These are phyloP conservation scores for Amphicarpaea edgeworthii DNA, from an alignment of 306 rosid genomes.

Conservation along the genomic window DNA sequence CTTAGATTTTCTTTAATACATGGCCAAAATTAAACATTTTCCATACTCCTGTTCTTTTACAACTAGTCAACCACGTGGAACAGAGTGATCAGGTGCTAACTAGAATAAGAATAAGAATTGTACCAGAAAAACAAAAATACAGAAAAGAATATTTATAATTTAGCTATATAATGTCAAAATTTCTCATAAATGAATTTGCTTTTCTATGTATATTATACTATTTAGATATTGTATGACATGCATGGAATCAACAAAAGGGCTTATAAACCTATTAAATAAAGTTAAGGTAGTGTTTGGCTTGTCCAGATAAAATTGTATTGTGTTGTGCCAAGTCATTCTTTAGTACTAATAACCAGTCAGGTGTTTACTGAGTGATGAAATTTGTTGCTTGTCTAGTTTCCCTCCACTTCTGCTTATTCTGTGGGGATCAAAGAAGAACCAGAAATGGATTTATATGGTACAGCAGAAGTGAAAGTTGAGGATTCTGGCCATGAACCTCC, in stretches of 20 bases:
- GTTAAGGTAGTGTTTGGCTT: slow-evolving; percentile 7
- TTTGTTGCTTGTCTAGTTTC: slow-evolving; percentile 52
- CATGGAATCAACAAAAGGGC: slow-evolving; percentile 15
- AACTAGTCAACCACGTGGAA: neutral
- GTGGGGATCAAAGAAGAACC: slow-evolving; percentile 52
- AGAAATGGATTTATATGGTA: slow-evolving; percentile 38
- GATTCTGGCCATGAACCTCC: slow-evolving; percentile 48
- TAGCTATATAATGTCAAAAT: neutral
- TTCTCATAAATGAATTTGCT: slow-evolving; percentile 6
- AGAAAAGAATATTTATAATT: neutral
- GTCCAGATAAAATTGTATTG: slow-evolving; percentile 6
- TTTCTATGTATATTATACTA: slow-evolving; percentile 1
- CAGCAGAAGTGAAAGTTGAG: slow-evolving; percentile 62
- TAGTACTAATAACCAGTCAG: slow-evolving; percentile 11
- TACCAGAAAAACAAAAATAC: neutral
- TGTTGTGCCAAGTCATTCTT: slow-evolving; percentile 3
- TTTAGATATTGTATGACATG: slow-evolving; percentile 9
- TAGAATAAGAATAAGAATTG: neutral
- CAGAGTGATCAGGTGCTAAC: neutral
- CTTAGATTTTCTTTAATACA: neutral
- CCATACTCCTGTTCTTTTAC: neutral
- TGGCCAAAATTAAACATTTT: neutral
- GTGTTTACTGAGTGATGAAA: slow-evolving; percentile 39
- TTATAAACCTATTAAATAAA: slow-evolving; percentile 21
- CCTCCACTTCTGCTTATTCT: slow-evolving; percentile 41